Evolutionary conservation across 768 basidiomycete species (phyloP).

Genomic region (Pisolithus marmoratus): DNA sequence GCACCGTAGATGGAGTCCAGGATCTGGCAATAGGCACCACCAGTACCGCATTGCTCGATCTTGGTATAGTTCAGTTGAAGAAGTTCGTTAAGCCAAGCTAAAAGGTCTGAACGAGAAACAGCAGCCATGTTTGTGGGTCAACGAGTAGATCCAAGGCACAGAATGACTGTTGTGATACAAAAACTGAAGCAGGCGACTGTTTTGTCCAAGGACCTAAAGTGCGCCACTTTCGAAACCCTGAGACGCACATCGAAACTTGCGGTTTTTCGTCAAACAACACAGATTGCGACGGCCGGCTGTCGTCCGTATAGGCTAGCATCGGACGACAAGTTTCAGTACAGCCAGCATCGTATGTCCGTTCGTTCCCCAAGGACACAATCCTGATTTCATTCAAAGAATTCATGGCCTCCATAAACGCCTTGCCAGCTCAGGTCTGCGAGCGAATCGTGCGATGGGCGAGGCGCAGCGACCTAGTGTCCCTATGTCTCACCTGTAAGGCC

Average conservation of each 20-base stretch:
- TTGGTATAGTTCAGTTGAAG: constrained; percentile 89
- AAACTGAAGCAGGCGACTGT: constrained; percentile 5
- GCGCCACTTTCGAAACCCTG: constrained; percentile 4
- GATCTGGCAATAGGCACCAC: constrained; percentile 92
- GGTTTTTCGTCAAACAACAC: not conserved
- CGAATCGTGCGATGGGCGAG: constrained; percentile 35
- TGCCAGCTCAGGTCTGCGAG: constrained; percentile 40
- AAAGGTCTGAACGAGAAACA: constrained; percentile 74
- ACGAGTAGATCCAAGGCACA: constrained; percentile 5
- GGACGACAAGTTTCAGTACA: too few relatives aligned
- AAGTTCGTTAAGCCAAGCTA: constrained; percentile 93
- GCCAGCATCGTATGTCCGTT: too few relatives aligned
- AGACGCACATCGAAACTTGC: not conserved
- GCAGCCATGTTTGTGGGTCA: constrained; percentile 43
- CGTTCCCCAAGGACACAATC: not conserved
- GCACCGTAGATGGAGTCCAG: constrained; percentile 90
- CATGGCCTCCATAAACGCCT: constrained; percentile 15
- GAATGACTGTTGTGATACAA: constrained; percentile 6
- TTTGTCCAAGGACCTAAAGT: not conserved
- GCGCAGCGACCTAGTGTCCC: constrained; percentile 34
- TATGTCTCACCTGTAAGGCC: constrained; percentile 41
- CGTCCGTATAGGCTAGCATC: too few relatives aligned
- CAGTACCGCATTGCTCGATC: constrained; percentile 86
- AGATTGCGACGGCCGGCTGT: too few relatives aligned
- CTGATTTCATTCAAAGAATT: not conserved